A percentile compares a stretch with the other conserved stretches of the same genome.
phyloP scores from a whole-genome alignment of 768 basidiomycete genomes.

The Tricholomella constricta region DNA sequence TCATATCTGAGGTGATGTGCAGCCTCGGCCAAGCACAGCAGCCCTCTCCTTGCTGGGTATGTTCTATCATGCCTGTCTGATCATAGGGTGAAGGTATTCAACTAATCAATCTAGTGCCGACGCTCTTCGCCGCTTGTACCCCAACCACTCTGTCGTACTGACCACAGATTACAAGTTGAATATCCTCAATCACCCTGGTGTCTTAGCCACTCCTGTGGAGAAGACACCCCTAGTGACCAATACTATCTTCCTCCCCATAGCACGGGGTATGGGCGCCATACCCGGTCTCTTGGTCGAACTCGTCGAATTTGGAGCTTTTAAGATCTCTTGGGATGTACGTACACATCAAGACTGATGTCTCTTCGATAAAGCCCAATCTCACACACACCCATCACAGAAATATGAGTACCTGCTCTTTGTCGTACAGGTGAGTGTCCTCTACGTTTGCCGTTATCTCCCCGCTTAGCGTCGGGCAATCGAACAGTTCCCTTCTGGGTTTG shows the following conservation, averaged over 20 bases:
- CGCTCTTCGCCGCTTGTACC: constrained; percentile 58
- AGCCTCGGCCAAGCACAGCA: constrained; percentile 56
- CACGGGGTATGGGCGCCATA: constrained; percentile 39
- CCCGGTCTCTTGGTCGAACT: constrained; percentile 57
- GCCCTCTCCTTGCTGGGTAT: constrained; percentile 50
- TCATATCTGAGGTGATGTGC: constrained; percentile 12
- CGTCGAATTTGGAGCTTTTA: constrained; percentile 57
- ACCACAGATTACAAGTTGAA: constrained; percentile 49
- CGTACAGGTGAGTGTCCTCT: constrained; percentile 41
- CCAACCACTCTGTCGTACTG: constrained; percentile 59
- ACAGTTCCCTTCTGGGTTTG: constrained; percentile 35
- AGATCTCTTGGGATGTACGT: constrained; percentile 60
- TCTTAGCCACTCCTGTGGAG: constrained; percentile 44
- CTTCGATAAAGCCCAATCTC: neutral
- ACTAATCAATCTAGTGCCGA: constrained; percentile 34
- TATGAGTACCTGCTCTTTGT: constrained; percentile 58
- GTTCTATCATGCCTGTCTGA: constrained; percentile 11
- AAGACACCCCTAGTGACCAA: constrained; percentile 53
- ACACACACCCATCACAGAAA: constrained; percentile 35
- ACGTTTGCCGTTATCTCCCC: neutral
- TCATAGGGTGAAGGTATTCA: neutral
- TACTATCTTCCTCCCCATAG: constrained; percentile 49
- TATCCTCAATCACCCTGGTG: constrained; percentile 54
- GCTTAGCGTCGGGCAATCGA: neutral
- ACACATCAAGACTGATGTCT: no score